Evolutionary conservation across 108 stramenopile genomes (phyloP), one percentile per base, ranked within the genome.

Genomic region (Poteriospumella lacustris): DNA sequence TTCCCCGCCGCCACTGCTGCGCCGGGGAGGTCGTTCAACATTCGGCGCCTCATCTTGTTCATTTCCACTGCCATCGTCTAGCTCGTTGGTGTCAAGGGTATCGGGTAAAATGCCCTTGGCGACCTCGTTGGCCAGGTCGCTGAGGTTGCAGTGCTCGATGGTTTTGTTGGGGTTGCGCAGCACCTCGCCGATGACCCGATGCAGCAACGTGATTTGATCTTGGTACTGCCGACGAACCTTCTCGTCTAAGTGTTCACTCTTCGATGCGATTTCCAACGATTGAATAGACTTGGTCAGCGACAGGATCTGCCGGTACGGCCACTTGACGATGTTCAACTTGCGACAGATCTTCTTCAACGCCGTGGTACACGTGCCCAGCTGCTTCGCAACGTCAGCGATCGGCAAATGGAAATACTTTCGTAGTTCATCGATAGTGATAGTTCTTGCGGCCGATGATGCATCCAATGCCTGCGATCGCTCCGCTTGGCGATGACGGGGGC

Each of bases 341-440:
- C 70, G 70, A 24, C 70, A 73, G 12, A 73, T 42, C 47, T 73
- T 73, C 70, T 73, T 73, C 43, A 73, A 56, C 36, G 70, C 70
- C 15, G 70, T 73, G 3, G 70, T 73, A 24, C 70, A 73, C 5
- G 70, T 73, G 12, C 33, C 33, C 3, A 73, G 42, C 5, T 73
- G 70, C 5, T 38, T 5, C 31, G 70, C 70, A 3, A 73, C 70
- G 9, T 73, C 70, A 34, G 31, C 70, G 42, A 73, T 73, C 12
- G 70, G 70, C 12, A 73, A 33, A 24, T 73, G 70, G 36, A 73
- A 73, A 73, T 73, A 73, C 3, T 31, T 3, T 42, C 70, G 12
- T 3, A 73, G 41, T 33, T 73, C 70, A 34, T 44, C 70, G 9
- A 73, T 9, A 26, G 36, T 73, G 12, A 73, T 64, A n/a, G 47